Base-by-base conservation (phyloP, 495 filamentous ascomycete genomes). In the Glarea lozoyensis region DNA sequence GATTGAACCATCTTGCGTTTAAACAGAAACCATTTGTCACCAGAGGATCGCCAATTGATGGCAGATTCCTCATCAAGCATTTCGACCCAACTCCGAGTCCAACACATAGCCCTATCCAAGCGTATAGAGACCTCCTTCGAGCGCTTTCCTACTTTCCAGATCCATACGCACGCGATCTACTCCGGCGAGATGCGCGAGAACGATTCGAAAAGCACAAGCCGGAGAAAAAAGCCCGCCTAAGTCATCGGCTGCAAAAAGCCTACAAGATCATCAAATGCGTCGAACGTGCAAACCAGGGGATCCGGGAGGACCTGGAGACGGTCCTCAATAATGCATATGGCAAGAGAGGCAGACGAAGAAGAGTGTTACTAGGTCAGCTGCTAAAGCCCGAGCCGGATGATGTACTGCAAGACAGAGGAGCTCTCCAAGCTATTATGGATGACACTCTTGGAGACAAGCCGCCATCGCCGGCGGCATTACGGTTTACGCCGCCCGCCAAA, bases 101-200 rank as follows among this genome's bases (percentile, higher is more conserved):
- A n/a, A n/a, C n/a, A n/a, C n/a, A n/a, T n/a, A 72, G 49, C 65
- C 76, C 1, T 65, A 75, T 21, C 77, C 25, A 83, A 56, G 63
- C 92, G 22, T 78, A 83, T 50, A 80, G 92, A 23, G 76, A 81
- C 25, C 70, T 93, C 5, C 79, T 96, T 35, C 86, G 90, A 48
- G 82, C 95, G 68, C 75, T 78, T 18, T 78, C 82, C 44, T 94
- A 94, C 57, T 78, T 98, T 18, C 88, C 88, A 10, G 84, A 88
- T 57, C 63, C 78, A 2, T 55, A 74, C 37, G 82, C 83, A 20
- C 78, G 81, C 30, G 52, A 54, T 17, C 82, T 75, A 56, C 62
- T 84, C 50, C 66, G 67, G 46, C 49, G 67, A 13, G 65, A 81
- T 48, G 68, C 88, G 46, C 50, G 76, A 31, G 17, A 52, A 15